Percentiles rank a stretch among this genome's conserved stretches.
Evolutionary conservation across 768 basidiomycete genomes (phyloP).

Genomic region (Coprinellus micaceus): DNA sequence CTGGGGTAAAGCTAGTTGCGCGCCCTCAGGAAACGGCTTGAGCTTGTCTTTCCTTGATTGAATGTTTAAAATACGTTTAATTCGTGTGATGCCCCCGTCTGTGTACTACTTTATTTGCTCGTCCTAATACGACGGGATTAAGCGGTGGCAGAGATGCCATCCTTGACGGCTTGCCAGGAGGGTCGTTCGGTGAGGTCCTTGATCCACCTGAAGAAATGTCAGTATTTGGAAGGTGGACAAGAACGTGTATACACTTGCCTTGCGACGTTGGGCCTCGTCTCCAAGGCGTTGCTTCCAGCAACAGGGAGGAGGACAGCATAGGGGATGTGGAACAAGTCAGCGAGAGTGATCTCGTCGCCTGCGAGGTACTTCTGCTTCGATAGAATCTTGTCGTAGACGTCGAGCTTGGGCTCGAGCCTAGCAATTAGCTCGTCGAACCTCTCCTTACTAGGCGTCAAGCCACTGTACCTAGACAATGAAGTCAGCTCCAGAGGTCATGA

Average conservation of each 20-base stretch:
- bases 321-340: constrained; percentile 57
- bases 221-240: not conserved
- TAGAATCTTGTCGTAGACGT: constrained; percentile 55
- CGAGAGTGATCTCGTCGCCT: constrained; percentile 54
- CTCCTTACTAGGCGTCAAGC: constrained; percentile 28
- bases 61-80: not conserved
- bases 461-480: constrained; percentile 13
- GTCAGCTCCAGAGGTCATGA: not conserved
- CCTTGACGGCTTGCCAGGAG: constrained; percentile 48
- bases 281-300: constrained; percentile 27
- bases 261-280: constrained; percentile 38
- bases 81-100: not conserved
- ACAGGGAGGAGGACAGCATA: constrained; percentile 24
- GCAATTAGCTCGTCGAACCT: constrained; percentile 21
- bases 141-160: constrained; percentile 24
- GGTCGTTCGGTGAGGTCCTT: constrained; percentile 36
- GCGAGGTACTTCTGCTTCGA: constrained; percentile 54
- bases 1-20: constrained; percentile 40
- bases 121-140: no score
- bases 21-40: constrained; percentile 36
- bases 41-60: no score
- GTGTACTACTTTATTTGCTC: not conserved
- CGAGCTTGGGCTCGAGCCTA: constrained; percentile 38
- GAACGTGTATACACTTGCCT: constrained; percentile 25
- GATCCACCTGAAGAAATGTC: constrained; percentile 19